Percentiles rank a stretch among this genome's conserved stretches.
These are phyloP conservation scores for Monosporozyma unispora DNA, from an alignment of 805 yeast species.

Conservation along the genomic window DNA sequence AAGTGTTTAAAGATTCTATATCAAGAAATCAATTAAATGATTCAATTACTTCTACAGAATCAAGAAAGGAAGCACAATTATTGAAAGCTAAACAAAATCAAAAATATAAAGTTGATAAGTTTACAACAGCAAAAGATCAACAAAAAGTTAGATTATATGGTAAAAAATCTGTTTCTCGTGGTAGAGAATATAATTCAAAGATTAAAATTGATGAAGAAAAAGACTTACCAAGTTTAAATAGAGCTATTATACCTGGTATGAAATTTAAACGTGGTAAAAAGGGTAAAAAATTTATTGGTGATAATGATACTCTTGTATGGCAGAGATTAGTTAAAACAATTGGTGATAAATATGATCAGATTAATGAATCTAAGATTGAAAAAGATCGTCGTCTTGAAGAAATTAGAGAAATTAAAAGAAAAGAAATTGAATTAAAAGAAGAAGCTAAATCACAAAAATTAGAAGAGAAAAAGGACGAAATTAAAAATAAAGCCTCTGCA, in stretches of 20 bases:
- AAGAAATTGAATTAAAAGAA: conserved; percentile 82
- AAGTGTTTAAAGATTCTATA: neutral
- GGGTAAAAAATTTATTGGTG: conserved; percentile 71
- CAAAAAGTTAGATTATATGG: conserved; percentile 61
- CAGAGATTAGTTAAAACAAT: conserved; percentile 69
- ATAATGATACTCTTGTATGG: conserved; percentile 52
- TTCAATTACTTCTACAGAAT: conserved; percentile 36
- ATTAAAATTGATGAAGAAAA: conserved; percentile 56
- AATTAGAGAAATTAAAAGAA: conserved; percentile 73
- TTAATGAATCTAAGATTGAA: conserved; percentile 82
- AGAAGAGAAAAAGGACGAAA: conserved; percentile 69
- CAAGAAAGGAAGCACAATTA: conserved; percentile 47
- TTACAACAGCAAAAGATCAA: conserved; percentile 55
- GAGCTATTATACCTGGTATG: conserved; percentile 79
- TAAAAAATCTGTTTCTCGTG: conserved; percentile 32
- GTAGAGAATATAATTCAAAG: conserved; percentile 32
- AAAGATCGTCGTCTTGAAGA: conserved; percentile 84
- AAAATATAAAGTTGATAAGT: conserved; percentile 36
- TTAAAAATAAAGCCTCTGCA: conserved; percentile 59
- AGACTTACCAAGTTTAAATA: conserved; percentile 70
- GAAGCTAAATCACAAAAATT: conserved; percentile 55
- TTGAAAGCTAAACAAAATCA: conserved; percentile 10
- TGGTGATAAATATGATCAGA: conserved; percentile 69
- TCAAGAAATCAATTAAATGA: conserved; percentile 48
- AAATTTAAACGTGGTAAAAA: conserved; percentile 73